Conservation (phyloP, 2,329 filamentous ascomycete species). For the Ophiocordyceps sinensis region DNA sequence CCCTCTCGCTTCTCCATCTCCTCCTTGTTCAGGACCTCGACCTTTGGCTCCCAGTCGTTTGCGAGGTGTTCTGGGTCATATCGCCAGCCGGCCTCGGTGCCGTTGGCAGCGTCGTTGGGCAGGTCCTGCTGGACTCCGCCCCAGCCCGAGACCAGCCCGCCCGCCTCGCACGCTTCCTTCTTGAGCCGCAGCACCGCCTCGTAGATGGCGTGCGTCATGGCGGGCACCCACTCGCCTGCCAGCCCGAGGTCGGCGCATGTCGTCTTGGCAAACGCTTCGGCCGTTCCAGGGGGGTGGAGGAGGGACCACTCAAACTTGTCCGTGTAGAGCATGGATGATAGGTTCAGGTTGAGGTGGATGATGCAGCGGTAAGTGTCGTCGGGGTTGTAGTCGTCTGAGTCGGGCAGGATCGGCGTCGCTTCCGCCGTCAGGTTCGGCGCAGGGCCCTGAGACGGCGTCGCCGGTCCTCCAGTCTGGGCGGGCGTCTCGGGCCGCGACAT, state of each 20-base stretch:
- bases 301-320: constrained; percentile 98
- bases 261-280: constrained; percentile 81
- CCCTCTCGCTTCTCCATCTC: constrained; percentile 96
- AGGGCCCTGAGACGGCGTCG: constrained; percentile 32
- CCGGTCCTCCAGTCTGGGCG: constrained; percentile 32
- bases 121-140: constrained; percentile 49
- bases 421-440: constrained; percentile 48
- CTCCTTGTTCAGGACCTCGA: constrained; percentile 75
- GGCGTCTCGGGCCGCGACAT: constrained; percentile 42
- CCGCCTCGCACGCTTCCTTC: constrained; percentile 91
- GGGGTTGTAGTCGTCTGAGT: constrained; percentile 66
- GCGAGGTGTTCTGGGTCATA: constrained; percentile 86
- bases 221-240: constrained; percentile 82
- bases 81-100: constrained; percentile 78
- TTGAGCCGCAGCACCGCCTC: constrained; percentile 85
- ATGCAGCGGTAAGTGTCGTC: constrained; percentile 94
- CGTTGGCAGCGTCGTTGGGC: constrained; percentile 76
- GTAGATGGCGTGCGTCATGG: constrained; percentile 92
- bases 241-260: constrained; percentile 88
- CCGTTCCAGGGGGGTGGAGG: constrained; percentile 77
- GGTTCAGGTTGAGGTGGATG: constrained; percentile 78
- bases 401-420: constrained; percentile 44
- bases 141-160: constrained; percentile 66
- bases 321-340: constrained; percentile 81
- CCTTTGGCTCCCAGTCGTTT: constrained; percentile 71